Base-by-base conservation (phyloP, 495 filamentous ascomycete genomes). In the Pseudotulostoma volvatum region DNA sequence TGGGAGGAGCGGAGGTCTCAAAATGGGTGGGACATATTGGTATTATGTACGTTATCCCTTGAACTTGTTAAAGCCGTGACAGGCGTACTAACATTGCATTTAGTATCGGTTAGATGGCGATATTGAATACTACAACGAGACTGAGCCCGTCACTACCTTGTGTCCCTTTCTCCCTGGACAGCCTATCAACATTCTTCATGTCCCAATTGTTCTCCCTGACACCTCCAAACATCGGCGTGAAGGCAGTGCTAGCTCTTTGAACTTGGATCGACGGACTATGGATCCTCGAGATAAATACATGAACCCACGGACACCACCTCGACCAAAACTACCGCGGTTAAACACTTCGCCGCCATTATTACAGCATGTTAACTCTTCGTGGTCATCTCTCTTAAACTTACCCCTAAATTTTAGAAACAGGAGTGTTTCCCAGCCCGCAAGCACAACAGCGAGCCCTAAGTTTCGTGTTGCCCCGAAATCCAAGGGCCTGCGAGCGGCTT, bases 11-110 rank as follows among this genome's bases (percentile, higher is more conserved):
- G 86, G 85, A 19, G 86, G 79, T 16, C 66, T 94, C 40, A 90
- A 81, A 56, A 90, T 90, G 81, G 86, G 85, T 18, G 75, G 76
- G n/a, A 85, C 75, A 7, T 93, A 93, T 59, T 93, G 86, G 71
- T 94, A 92, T 63, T 93, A 86, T 60, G 84, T 90, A 59, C 60
- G 84, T 53, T 32, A 18, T 9, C 9, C 36, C 9, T 1, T 17
- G 9, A 11, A 3, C 9, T 19, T 35, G 13, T 11, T 3, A 19
- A 28, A 28, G 23, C 23, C 5, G 23, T 28, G 5, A 5, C 23
- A 11, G 23, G 5, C 23, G 5, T 5, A 5, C 23, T 28, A 28
- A 28, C 23, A 11, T 50, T 50, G 31, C 39, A 34, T 42, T 23
- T 46, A 92, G 82, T 94, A 92, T 52, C 67, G 81, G 47, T 49